Evolutionary conservation across 495 filamentous ascomycete species (phyloP).

Genomic region (Aspergillus saccharolyticus): DNA sequence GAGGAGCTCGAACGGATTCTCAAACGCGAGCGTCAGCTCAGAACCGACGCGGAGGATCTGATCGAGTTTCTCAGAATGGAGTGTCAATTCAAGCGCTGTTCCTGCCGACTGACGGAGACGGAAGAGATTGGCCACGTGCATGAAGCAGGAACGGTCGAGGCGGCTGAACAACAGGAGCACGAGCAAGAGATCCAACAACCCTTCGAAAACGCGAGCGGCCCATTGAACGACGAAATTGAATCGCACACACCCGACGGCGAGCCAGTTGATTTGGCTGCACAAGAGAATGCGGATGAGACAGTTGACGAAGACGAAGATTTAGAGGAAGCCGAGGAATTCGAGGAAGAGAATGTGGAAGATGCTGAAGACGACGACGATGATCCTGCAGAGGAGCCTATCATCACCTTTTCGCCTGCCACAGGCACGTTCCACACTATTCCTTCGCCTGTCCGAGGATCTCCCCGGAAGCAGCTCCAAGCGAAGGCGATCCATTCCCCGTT

Average conservation of each 20-base stretch:
- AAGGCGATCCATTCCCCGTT: conserved; percentile 8
- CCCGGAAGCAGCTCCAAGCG: conserved; percentile 17
- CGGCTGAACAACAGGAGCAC: background rate
- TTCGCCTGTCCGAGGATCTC: conserved; percentile 31
- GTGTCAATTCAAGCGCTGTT: conserved; percentile 68
- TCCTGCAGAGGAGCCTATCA: conserved; percentile 30
- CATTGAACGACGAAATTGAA: background rate
- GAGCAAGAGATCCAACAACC: background rate
- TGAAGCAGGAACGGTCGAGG: conserved; percentile 28
- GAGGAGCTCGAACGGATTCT: conserved; percentile 59
- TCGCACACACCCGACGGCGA: background rate
- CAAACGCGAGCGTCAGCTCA: conserved; percentile 58
- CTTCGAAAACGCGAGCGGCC: background rate
- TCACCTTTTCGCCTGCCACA: conserved; percentile 45
- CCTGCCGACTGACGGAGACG: conserved; percentile 53
- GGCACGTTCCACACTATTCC: conserved; percentile 47
- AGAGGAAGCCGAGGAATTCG: conserved; percentile 1
- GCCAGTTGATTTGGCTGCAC: background rate
- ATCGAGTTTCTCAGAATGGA: conserved; percentile 80
- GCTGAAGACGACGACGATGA: conserved; percentile 24
- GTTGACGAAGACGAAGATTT: background rate
- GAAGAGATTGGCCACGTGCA: conserved; percentile 48
- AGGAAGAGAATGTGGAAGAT: conserved; percentile 9
- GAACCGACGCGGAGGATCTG: conserved; percentile 63
- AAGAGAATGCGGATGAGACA: background rate